Percentiles rank a stretch among this genome's conserved stretches.
These are phyloP conservation scores for Fusarium pilosicola DNA, from an alignment of 2,329 filamentous ascomycete genomes.

Conservation along the genomic window DNA sequence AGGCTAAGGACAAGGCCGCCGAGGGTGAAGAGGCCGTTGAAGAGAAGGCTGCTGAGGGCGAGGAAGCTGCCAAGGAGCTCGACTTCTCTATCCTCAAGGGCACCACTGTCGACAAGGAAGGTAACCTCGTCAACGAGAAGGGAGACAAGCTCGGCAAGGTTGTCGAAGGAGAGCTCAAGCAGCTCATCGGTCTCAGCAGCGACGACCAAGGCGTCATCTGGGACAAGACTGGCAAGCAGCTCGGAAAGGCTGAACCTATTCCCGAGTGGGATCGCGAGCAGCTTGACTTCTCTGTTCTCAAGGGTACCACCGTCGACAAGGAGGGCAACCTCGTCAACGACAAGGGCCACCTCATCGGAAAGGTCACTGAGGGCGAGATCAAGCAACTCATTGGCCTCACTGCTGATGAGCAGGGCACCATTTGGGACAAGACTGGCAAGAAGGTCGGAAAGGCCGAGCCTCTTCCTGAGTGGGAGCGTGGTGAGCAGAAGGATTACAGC, in stretches of 20 bases:
- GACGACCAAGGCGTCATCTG: slow-evolving; percentile 75
- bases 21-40: not conserved
- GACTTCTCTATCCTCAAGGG: slow-evolving; percentile 35
- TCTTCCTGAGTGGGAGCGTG: slow-evolving; percentile 64
- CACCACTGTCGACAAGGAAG: slow-evolving; percentile 57
- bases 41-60: slow-evolving; percentile 3
- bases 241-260: slow-evolving; percentile 75
- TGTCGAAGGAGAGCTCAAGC: slow-evolving; percentile 68
- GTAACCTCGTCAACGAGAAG: slow-evolving; percentile 65
- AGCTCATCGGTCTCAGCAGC: slow-evolving; percentile 72
- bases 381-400: slow-evolving; percentile 71
- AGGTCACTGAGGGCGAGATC: slow-evolving; percentile 69
- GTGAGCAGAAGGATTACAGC: slow-evolving; percentile 43
- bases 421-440: slow-evolving; percentile 71
- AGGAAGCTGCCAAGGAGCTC: slow-evolving; percentile 29
- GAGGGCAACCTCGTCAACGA: slow-evolving; percentile 66
- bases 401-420: slow-evolving; percentile 74
- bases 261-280: slow-evolving; percentile 58
- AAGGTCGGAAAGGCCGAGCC: slow-evolving; percentile 73
- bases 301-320: slow-evolving; percentile 68
- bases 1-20: not conserved
- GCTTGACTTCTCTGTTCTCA: slow-evolving; percentile 32
- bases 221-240: slow-evolving; percentile 69
- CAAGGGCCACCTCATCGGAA: slow-evolving; percentile 65
- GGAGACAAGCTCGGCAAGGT: slow-evolving; percentile 69